Conservation (phyloP, 2,329 filamentous ascomycete genomes). For the Nemania diffusa region DNA sequence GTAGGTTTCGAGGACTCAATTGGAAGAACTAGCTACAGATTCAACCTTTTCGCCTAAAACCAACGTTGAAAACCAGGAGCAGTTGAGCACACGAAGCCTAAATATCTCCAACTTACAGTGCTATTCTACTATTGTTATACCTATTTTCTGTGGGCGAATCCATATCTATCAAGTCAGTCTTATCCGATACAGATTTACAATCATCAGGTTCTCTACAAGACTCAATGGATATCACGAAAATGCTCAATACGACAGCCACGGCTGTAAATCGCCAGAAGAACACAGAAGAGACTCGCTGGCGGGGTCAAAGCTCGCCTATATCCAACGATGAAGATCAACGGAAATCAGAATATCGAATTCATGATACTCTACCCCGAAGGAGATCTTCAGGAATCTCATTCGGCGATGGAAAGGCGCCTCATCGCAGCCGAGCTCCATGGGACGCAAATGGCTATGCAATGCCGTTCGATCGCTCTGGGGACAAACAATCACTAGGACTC, state of each 20-base stretch:
- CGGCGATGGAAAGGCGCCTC: conserved; percentile 47
- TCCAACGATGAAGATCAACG: conserved; percentile 42
- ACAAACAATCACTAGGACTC: background rate
- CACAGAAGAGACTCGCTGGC: conserved; percentile 34
- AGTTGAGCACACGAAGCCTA: too few species aligned
- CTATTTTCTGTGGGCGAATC: too few species aligned
- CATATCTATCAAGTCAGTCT: too few species aligned
- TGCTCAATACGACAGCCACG: conserved; percentile 53
- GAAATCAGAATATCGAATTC: conserved; percentile 43
- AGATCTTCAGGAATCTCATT: conserved; percentile 39
- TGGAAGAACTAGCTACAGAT: too few species aligned
- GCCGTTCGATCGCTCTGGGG: conserved; percentile 44
- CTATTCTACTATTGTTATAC: too few species aligned
- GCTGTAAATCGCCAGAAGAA: conserved; percentile 36
- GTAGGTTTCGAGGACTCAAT: too few species aligned
- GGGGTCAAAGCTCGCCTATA: conserved; percentile 39
- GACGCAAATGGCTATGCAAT: conserved; percentile 62
- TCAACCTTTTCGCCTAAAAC: too few species aligned
- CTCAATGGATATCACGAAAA: conserved; percentile 56
- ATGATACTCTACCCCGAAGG: conserved; percentile 45
- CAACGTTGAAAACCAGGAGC: too few species aligned
- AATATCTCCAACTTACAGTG: background rate
- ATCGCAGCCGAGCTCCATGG: conserved; percentile 60
- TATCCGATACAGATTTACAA: too few species aligned
- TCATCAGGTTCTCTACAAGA: too few species aligned